These are phyloP conservation scores for Candida montana DNA, from an alignment of 805 yeast species.

Conservation along the genomic window DNA sequence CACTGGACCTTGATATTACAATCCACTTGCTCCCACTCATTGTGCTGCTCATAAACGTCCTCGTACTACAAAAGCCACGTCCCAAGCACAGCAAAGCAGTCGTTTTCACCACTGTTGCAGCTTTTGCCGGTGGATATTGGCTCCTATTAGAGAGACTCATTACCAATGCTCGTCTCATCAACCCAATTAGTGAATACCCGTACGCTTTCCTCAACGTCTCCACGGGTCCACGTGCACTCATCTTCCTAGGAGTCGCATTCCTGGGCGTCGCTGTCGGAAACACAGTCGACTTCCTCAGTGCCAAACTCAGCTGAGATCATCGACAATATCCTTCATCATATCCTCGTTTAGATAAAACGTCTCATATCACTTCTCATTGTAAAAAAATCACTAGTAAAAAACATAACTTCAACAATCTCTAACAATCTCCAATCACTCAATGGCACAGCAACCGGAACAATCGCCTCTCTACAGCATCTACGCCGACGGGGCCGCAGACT, in stretches of 20 bases:
- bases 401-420: background rate
- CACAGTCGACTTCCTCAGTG: too few species aligned
- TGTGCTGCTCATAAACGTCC: conserved; percentile 49
- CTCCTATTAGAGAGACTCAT: conserved; percentile 34
- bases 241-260: conserved; percentile 42
- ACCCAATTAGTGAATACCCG: conserved; percentile 39
- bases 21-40: conserved; percentile 57
- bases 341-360: too few species aligned
- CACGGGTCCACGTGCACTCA: conserved; percentile 36
- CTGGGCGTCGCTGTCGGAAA: conserved; percentile 31
- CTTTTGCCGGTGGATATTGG: conserved; percentile 48
- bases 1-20: conserved; percentile 46
- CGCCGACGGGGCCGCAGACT: conserved; percentile 1
- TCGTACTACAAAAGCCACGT: conserved; percentile 45
- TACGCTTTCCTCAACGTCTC: conserved; percentile 61
- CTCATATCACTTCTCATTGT: too few species aligned
- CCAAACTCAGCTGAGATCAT: too few species aligned
- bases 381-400: background rate
- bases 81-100: conserved; percentile 28
- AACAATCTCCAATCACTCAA: background rate
- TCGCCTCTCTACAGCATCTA: conserved; percentile 7
- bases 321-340: too few species aligned
- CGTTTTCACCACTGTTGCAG: conserved; percentile 36
- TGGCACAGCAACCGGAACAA: conserved; percentile 7
- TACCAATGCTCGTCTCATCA: background rate